phyloP scores from a whole-genome alignment of 2,329 filamentous ascomycete genomes.

The Elsinoe necatrix region DNA sequence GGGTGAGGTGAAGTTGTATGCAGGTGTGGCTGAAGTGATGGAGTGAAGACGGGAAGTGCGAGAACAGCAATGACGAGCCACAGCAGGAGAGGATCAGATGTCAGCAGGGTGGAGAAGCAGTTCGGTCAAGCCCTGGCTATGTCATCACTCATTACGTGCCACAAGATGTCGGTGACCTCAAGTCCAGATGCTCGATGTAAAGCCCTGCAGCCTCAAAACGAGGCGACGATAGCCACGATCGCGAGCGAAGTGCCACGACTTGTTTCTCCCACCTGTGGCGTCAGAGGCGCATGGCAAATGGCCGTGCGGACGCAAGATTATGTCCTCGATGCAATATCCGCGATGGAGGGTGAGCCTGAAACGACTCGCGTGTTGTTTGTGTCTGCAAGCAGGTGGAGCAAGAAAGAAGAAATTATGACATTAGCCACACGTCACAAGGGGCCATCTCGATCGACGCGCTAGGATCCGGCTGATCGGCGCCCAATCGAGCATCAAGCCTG shows the following conservation, averaged over 20 bases:
- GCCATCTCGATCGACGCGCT: constrained; percentile 7
- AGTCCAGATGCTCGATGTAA: constrained; percentile 1
- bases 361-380: constrained; percentile 5
- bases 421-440: constrained; percentile 13
- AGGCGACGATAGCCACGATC: constrained; percentile 15
- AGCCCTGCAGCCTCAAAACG: constrained; percentile 5
- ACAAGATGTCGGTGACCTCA: background rate
- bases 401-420: constrained; percentile 10
- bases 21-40: constrained; percentile 10
- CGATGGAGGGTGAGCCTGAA: constrained; percentile 6
- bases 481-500: constrained; percentile 10
- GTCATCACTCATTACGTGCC: constrained; percentile 15
- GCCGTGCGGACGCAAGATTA: background rate
- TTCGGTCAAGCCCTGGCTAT: constrained; percentile 6
- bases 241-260: constrained; percentile 7
- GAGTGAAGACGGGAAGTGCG: background rate
- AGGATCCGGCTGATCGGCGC: constrained; percentile 2
- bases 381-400: background rate
- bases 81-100: constrained; percentile 5
- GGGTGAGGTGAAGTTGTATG: background rate
- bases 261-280: constrained; percentile 12
- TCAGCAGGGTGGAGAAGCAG: constrained; percentile 5
- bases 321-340: constrained; percentile 1
- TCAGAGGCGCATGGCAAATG: constrained; percentile 13
- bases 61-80: constrained; percentile 10